A percentile compares a stretch with the other conserved stretches of the same genome.
Conservation (phyloP, 495 filamentous ascomycete genomes). For the Penicillium riverlandense region DNA sequence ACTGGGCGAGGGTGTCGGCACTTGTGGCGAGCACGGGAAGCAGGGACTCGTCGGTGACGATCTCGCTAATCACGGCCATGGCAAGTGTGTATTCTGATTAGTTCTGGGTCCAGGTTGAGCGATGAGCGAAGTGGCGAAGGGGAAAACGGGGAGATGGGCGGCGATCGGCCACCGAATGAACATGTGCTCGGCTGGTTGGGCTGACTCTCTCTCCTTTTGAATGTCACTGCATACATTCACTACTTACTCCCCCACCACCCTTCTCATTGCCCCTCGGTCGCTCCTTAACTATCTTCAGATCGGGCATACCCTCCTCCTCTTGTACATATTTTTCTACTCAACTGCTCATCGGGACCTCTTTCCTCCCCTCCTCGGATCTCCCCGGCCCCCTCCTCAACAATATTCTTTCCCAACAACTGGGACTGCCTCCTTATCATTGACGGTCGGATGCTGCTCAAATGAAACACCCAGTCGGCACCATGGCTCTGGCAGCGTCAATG, state of each 20-base stretch:
- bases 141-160: not conserved
- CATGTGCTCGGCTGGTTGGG: slow-evolving; percentile 11
- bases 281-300: not conserved
- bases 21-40: slow-evolving; percentile 64
- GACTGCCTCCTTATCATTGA: no score
- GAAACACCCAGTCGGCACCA: slow-evolving; percentile 12
- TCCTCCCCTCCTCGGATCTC: not conserved
- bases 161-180: no score
- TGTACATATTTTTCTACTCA: no score
- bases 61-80: slow-evolving; percentile 45
- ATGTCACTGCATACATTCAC: not conserved
- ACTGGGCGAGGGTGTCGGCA: slow-evolving; percentile 62
- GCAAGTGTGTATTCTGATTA: slow-evolving; percentile 3
- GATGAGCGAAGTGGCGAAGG: slow-evolving; percentile 2
- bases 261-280: not conserved
- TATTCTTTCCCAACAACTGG: slow-evolving; percentile 2
- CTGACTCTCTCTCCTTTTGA: slow-evolving; percentile 1
- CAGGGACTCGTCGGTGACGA: slow-evolving; percentile 65
- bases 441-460: slow-evolving; percentile 1
- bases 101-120: not conserved
- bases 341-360: no score
- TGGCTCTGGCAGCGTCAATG: slow-evolving; percentile 41
- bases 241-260: not conserved
- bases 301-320: no score
- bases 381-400: not conserved